Evolutionary conservation across 2,329 filamentous ascomycete species (phyloP).

Genomic region (Fusarium zealandicum): DNA sequence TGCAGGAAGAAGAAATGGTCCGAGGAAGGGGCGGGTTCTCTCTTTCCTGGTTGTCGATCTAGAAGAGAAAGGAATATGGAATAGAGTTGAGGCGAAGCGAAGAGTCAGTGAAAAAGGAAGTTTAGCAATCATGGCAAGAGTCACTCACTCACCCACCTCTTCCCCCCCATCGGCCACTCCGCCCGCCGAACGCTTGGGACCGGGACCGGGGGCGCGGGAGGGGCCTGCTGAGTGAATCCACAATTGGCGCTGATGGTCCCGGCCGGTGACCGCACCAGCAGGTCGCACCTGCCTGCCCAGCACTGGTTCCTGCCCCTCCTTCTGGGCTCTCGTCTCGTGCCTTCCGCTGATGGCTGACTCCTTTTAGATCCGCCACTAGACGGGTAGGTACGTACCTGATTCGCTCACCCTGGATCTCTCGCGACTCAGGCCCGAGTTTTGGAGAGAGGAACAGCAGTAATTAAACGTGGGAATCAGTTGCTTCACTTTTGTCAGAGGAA

Average conservation of each 20-base stretch:
- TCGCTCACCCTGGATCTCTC: not conserved
- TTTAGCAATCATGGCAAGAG: constrained; percentile 20
- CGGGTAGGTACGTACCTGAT: constrained; percentile 19
- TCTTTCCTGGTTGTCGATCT: no score
- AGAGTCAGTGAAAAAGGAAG: not conserved
- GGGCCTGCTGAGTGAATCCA: constrained; percentile 13
- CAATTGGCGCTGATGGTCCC: constrained; percentile 6
- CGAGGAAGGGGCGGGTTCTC: no score
- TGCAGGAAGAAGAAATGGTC: no score
- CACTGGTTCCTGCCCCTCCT: not conserved
- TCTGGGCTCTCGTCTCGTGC: constrained; percentile 8
- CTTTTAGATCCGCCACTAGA: no score
- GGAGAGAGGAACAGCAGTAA: no score
- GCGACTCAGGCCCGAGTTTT: no score
- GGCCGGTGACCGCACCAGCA: constrained; percentile 11
- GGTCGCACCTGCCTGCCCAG: constrained; percentile 11
- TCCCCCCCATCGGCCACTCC: constrained; percentile 19
- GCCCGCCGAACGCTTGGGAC: constrained; percentile 11
- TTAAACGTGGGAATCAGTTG: no score
- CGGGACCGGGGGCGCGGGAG: constrained; percentile 18
- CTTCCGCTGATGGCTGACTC: constrained; percentile 19
- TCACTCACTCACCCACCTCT: no score
- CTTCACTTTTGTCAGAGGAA: no score
- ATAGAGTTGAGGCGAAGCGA: not conserved
- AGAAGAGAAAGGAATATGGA: no score